Percentiles rank a stretch among this genome's conserved stretches.
phyloP scores from a whole-genome alignment of 345 rosid genomes.

The Salix purpurea region DNA sequence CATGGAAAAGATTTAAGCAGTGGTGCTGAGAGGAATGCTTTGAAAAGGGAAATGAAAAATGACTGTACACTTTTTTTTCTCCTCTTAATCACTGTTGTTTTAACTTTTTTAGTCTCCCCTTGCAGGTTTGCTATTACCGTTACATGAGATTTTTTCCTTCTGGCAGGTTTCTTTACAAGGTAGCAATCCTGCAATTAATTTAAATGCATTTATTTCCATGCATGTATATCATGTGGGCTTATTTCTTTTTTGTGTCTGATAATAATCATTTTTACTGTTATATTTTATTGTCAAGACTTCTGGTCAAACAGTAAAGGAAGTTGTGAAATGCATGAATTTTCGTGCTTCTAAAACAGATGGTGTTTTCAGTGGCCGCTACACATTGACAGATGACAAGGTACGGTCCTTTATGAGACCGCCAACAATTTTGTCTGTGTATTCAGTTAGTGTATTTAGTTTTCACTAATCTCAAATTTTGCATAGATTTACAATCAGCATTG shows the following conservation, averaged over 20 bases:
- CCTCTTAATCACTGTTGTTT: neutral
- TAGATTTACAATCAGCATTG: neutral
- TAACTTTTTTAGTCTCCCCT: neutral
- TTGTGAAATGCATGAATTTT: slow-evolving; percentile 69
- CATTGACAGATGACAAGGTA: slow-evolving; percentile 78
- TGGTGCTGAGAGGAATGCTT: neutral
- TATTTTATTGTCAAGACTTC: slow-evolving; percentile 53
- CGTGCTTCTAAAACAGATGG: slow-evolving; percentile 67
- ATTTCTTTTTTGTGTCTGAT: slow-evolving; percentile 14
- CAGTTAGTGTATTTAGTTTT: neutral
- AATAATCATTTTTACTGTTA: neutral
- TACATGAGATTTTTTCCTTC: slow-evolving; percentile 85
- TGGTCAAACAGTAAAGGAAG: slow-evolving; percentile 83
- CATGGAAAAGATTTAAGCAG: neutral
- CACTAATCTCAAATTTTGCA: neutral
- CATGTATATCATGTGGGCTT: neutral
- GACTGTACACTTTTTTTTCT: neutral
- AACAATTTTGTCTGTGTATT: neutral
- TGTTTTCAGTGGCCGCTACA: slow-evolving; percentile 70
- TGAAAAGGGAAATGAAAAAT: neutral
- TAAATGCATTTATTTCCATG: neutral
- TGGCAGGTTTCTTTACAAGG: slow-evolving; percentile 93
- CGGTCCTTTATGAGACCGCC: neutral
- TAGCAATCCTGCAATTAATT: slow-evolving; percentile 23
- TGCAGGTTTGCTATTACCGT: slow-evolving; percentile 89